These are phyloP conservation scores for Solanum etuberosum DNA, from an alignment of 257 asterid genomes.

Conservation along the genomic window DNA sequence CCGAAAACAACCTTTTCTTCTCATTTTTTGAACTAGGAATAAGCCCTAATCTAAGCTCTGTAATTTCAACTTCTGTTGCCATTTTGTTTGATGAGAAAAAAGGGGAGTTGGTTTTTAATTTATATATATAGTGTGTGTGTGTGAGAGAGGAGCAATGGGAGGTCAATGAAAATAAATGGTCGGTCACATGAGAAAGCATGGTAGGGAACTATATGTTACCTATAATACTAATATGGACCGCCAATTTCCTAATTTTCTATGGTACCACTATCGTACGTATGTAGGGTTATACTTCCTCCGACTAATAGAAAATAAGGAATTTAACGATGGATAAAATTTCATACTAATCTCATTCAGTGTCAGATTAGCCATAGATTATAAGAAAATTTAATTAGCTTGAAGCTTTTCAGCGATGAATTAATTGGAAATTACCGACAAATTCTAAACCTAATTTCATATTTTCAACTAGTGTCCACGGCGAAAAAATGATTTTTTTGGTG, in stretches of 20 bases:
- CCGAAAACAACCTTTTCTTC: slow-evolving; percentile 51
- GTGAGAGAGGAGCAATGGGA: slow-evolving; percentile 18
- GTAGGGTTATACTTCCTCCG: neutral
- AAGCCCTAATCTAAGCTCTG: slow-evolving; percentile 78
- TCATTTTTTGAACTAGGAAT: slow-evolving; percentile 32
- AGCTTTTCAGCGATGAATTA: too few species aligned
- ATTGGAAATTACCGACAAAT: too few species aligned
- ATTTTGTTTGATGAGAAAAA: neutral
- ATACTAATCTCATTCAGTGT: too few species aligned
- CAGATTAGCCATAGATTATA: too few species aligned
- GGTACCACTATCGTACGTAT: slow-evolving; percentile 14
- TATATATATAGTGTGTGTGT: slow-evolving; percentile 16
- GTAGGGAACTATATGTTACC: slow-evolving; percentile 56
- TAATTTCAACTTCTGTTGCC: slow-evolving; percentile 38
- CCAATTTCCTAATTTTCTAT: slow-evolving; percentile 30
- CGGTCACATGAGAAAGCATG: slow-evolving; percentile 35
- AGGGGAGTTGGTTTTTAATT: neutral
- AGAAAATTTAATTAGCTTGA: too few species aligned
- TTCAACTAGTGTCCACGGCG: neutral
- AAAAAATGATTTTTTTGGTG: neutral
- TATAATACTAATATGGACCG: slow-evolving; percentile 22
- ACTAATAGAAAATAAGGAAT: too few species aligned
- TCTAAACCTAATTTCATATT: too few species aligned
- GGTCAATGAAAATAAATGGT: slow-evolving; percentile 36
- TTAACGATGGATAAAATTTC: accelerated